A percentile compares a stretch with the other conserved stretches of the same genome.
Conservation (phyloP, 148 eudicot genomes). For the Rhododendron mucronatum region DNA sequence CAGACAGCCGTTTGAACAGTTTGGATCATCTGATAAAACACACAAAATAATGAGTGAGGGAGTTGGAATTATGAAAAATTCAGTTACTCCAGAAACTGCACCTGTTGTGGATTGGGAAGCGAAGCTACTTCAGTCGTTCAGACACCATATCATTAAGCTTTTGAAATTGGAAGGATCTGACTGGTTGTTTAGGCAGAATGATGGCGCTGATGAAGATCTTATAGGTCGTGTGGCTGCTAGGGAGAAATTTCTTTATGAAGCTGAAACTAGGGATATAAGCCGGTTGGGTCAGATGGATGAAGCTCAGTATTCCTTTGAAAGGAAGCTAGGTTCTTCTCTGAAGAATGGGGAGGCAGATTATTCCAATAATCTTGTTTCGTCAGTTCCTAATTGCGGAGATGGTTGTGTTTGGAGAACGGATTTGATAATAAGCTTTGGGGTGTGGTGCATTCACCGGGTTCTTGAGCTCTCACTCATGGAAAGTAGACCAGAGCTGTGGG, state of each 20-base stretch:
- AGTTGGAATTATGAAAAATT: conserved; percentile 18
- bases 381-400: conserved; percentile 90
- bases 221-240: conserved; percentile 76
- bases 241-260: conserved; percentile 74
- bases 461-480: conserved; percentile 94
- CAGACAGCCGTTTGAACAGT: conserved; percentile 81
- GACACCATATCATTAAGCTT: conserved; percentile 66
- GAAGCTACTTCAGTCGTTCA: conserved; percentile 70
- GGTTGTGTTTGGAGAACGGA: conserved; percentile 81
- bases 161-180: conserved; percentile 91
- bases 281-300: conserved; percentile 31
- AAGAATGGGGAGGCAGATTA: conserved; percentile 27
- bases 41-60: conserved; percentile 24
- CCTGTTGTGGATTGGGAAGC: conserved; percentile 54
- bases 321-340: conserved; percentile 16
- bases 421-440: conserved; percentile 82
- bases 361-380: conserved; percentile 35
- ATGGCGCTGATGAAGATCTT: conserved; percentile 89
- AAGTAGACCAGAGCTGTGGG: conserved; percentile 98
- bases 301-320: conserved; percentile 34
- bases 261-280: conserved; percentile 53
- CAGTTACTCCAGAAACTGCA: conserved; percentile 37
- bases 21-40: conserved; percentile 57
- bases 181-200: conserved; percentile 83
- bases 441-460: conserved; percentile 90